phyloP scores from a whole-genome alignment of 2,329 filamentous ascomycete species.

The Sclerotinia borealis region DNA sequence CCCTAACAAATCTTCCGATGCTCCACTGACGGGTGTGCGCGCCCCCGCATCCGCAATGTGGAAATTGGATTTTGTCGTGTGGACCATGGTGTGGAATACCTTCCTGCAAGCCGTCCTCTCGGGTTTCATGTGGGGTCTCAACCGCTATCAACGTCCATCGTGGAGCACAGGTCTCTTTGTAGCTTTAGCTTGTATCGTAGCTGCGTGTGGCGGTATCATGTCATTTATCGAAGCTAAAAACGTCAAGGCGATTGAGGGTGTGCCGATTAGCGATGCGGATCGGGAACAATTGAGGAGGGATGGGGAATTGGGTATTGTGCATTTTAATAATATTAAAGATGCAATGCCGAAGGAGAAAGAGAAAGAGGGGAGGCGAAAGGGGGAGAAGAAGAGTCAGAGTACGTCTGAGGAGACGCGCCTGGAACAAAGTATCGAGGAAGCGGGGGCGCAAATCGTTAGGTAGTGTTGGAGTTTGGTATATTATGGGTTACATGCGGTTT shows the following conservation, averaged over 20 bases:
- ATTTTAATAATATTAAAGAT: slow-evolving; percentile 52
- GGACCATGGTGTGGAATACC: slow-evolving; percentile 74
- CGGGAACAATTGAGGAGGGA: slow-evolving; percentile 45
- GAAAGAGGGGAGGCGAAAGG: slow-evolving; percentile 29
- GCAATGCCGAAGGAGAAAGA: slow-evolving; percentile 43
- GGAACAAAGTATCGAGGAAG: not conserved
- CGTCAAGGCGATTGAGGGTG: slow-evolving; percentile 66
- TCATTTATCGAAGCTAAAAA: slow-evolving; percentile 66
- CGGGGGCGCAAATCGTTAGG: not conserved
- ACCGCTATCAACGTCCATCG: slow-evolving; percentile 64
- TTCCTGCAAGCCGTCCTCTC: slow-evolving; percentile 68
- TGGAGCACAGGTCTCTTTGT: slow-evolving; percentile 80
- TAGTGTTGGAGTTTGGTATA: not conserved
- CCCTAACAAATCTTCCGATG: slow-evolving; percentile 52
- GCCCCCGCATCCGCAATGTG: slow-evolving; percentile 62
- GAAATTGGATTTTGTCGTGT: slow-evolving; percentile 76
- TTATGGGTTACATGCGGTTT: not conserved
- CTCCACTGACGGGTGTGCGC: slow-evolving; percentile 65
- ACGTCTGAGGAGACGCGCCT: not conserved
- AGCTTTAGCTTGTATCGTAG: slow-evolving; percentile 63
- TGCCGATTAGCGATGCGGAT: slow-evolving; percentile 55
- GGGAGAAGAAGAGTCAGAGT: not conserved
- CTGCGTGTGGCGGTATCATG: slow-evolving; percentile 61
- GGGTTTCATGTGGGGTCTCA: slow-evolving; percentile 78
- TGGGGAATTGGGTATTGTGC: slow-evolving; percentile 48